Conservation (phyloP, 768 basidiomycete species). For the Tulasnella sp. region DNA sequence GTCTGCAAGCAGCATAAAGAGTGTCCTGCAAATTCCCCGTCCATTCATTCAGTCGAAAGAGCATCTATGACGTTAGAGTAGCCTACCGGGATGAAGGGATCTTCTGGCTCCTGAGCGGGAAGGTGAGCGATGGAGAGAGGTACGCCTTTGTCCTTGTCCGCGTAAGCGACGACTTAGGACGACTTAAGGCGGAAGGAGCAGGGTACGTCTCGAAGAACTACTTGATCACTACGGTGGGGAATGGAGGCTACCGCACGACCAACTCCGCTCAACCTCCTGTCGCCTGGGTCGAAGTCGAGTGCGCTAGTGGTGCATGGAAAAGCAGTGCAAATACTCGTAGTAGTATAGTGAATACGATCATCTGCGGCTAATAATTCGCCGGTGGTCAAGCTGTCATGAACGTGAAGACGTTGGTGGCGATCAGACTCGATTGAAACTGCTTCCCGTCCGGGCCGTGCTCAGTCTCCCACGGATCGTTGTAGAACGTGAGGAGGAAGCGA, state of each 20-base stretch:
- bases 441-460: no score
- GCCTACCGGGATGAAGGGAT: slow-evolving; percentile 84
- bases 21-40: slow-evolving; percentile 89
- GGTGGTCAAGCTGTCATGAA: no score
- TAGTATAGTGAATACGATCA: no score
- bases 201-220: slow-evolving; percentile 80
- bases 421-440: no score
- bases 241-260: slow-evolving; percentile 74
- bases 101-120: slow-evolving; percentile 97
- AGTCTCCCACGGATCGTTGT: no score
- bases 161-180: slow-evolving; percentile 77
- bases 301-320: no score
- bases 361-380: no score
- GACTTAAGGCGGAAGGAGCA: slow-evolving; percentile 67
- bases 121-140: slow-evolving; percentile 94
- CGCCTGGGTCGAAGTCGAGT: no score
- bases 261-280: no score
- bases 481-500: no score
- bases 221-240: slow-evolving; percentile 63
- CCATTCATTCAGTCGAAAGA: slow-evolving; percentile 3
- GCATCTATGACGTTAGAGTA: slow-evolving; percentile 10
- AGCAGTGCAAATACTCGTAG: no score
- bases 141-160: slow-evolving; percentile 91
- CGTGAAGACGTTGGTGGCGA: no score
- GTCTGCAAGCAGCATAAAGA: slow-evolving; percentile 93